A percentile compares a stretch with the other conserved stretches of the same genome.
Evolutionary conservation across 2,329 filamentous ascomycete species (phyloP).

Genomic region (Trichophyton benhamiae): DNA sequence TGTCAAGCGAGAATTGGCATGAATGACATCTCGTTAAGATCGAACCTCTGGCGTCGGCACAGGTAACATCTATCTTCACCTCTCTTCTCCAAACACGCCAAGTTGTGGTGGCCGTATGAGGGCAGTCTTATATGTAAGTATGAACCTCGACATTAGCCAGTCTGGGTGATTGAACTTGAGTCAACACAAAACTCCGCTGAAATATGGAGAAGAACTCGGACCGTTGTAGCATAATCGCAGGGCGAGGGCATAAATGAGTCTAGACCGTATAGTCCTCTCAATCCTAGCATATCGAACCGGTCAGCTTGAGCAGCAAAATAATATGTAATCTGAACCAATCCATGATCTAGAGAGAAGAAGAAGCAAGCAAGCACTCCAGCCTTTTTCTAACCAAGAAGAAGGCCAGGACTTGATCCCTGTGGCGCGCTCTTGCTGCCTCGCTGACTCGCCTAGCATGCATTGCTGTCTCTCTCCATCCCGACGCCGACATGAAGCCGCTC

Average conservation of each 20-base stretch:
- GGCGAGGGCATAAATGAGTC: not conserved
- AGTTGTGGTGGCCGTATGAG: not conserved
- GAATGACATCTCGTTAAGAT: not conserved
- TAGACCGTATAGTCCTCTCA: not conserved
- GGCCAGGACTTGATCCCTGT: no score
- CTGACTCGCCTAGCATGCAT: no score
- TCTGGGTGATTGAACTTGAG: not conserved
- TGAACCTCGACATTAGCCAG: not conserved
- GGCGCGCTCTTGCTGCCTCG: no score
- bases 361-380: no score
- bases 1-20: not conserved
- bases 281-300: not conserved
- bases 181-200: not conserved
- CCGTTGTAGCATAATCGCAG: not conserved
- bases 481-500: no score
- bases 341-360: no score
- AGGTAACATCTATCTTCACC: not conserved
- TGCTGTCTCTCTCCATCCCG: no score
- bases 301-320: not conserved
- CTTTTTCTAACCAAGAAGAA: no score
- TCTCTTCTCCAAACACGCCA: not conserved
- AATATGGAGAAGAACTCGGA: not conserved
- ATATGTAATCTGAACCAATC: no score
- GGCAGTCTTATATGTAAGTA: not conserved
- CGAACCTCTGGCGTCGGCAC: not conserved